A percentile compares a stretch with the other conserved stretches of the same genome.
phyloP scores from a whole-genome alignment of 331 rosid genomes.

The Rhamnella rubrinervis region DNA sequence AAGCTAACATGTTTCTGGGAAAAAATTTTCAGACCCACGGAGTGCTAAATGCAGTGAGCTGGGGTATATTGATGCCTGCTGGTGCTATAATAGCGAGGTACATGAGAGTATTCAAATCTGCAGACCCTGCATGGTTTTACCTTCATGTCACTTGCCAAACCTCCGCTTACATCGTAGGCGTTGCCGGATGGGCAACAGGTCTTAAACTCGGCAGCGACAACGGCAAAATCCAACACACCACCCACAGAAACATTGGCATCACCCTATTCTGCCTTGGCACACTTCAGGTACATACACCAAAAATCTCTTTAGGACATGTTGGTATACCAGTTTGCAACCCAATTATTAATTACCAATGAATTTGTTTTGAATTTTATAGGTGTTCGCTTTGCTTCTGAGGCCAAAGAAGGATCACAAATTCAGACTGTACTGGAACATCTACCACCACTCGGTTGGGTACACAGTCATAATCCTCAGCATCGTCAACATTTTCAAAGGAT shows the following conservation, averaged over 20 bases:
- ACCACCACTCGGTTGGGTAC: slow-evolving; percentile 67
- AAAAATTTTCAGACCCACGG: slow-evolving; percentile 61
- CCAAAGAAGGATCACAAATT: slow-evolving; percentile 79
- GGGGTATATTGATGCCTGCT: slow-evolving; percentile 85
- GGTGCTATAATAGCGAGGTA: slow-evolving; percentile 88
- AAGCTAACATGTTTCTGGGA: background rate
- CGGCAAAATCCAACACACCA: slow-evolving; percentile 19
- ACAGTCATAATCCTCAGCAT: slow-evolving; percentile 64
- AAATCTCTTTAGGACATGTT: background rate
- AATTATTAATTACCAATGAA: too few species aligned
- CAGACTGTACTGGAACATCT: slow-evolving; percentile 74
- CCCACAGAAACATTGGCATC: slow-evolving; percentile 71
- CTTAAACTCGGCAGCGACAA: slow-evolving; percentile 79
- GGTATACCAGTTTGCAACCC: background rate
- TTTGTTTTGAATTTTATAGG: slow-evolving; percentile 8
- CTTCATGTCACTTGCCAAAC: slow-evolving; percentile 88
- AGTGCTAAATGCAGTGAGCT: slow-evolving; percentile 68
- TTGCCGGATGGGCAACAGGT: slow-evolving; percentile 96
- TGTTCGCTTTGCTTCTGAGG: slow-evolving; percentile 74
- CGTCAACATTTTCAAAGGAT: slow-evolving; percentile 65
- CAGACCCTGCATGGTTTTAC: slow-evolving; percentile 97
- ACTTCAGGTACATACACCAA: slow-evolving; percentile 59
- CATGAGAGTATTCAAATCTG: slow-evolving; percentile 75
- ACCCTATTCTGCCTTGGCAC: slow-evolving; percentile 77
- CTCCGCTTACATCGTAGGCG: slow-evolving; percentile 78